Conservation (phyloP, 2,329 filamentous ascomycete genomes). For the Escovopsis sp. region DNA sequence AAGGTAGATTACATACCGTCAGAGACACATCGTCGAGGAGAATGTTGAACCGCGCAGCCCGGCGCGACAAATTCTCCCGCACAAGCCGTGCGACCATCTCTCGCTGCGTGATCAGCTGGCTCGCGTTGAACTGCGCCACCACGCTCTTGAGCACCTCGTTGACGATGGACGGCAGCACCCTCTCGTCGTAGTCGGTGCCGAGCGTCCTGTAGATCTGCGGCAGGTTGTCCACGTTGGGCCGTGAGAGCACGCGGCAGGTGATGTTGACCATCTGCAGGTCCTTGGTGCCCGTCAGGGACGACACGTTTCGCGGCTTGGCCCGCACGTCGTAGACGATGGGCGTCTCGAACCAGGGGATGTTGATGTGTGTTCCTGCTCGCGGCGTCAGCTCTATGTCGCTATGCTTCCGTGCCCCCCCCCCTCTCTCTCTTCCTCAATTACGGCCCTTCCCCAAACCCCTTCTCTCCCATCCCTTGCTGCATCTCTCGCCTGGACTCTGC, state of each 20-base stretch:
- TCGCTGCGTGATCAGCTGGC: constrained; percentile 95
- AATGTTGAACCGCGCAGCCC: constrained; percentile 94
- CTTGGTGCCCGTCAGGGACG: constrained; percentile 95
- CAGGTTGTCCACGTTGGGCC: constrained; percentile 72
- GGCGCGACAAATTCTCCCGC: constrained; percentile 77
- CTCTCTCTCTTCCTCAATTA: no score
- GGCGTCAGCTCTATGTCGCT: no score
- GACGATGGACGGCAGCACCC: constrained; percentile 90
- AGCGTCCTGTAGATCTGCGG: constrained; percentile 96
- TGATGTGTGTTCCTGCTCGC: constrained; percentile 69
- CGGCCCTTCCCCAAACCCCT: no score
- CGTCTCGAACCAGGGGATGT: constrained; percentile 94
- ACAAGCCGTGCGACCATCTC: constrained; percentile 89
- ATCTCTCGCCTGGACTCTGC: no score
- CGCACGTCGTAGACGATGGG: constrained; percentile 95
- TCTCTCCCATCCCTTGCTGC: no score
- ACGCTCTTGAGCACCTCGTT: constrained; percentile 99
- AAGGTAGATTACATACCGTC: constrained; percentile 45
- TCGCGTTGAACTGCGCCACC: constrained; percentile 96
- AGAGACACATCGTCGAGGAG: constrained; percentile 92
- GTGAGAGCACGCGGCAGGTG: constrained; percentile 94
- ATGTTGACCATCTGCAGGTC: constrained; percentile 99
- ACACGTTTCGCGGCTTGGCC: constrained; percentile 90
- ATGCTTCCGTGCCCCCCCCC: no score
- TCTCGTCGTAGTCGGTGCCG: constrained; percentile 90